Base-by-base conservation (phyloP, 257 asterid genomes). In the Eustoma russellianum region DNA sequence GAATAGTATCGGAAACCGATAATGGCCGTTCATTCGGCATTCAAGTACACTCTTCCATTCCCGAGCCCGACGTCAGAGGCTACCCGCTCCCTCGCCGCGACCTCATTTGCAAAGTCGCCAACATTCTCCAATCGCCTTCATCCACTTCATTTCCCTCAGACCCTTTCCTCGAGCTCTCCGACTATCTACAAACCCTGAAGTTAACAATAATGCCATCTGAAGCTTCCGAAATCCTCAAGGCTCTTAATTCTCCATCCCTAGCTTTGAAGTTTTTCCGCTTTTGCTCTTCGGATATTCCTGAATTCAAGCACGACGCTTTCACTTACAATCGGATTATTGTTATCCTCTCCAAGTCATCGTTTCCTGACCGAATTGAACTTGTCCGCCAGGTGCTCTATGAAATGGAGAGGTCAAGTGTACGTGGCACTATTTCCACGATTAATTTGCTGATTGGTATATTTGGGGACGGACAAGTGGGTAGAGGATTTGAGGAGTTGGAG, bases 81-180 rank as follows among this genome's bases (percentile, higher is more conserved):
- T 82, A 86, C 62, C 78, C 79, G n/a, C 88, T 91, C 13, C 98
- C 95, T 19, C 95, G 98, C 66, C 94, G 80, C 44, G 89, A 87
- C 60, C 83, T 91, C 66, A 84, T 91, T 61, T 85, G 88, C 80
- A 74, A 66, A 59, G 82, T 83, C 41, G 63, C 82, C 40, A 68
- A 74, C 2, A 75, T 90, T 60, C 82, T 86, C 46, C 90, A 85
- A 41, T 74, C 89, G 2, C 72, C 73, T 40, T 62, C 89, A 16
- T 56, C 85, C 52, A 50, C 59, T 19, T 63, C 83, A 0, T 8
- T 62, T 1, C 51, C 61, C 17, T 74, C 83, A 3, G 83, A 81
- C 65, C 77, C 85, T 17, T 77, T 84, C 83, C 81, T 69, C 60
- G 94, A 82, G 70, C 76, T 90, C 66, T 53, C 78, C 11, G 85